Evolutionary conservation across 2,329 filamentous ascomycete species (phyloP), one percentile per base, ranked within the genome.

Genomic region (Venturia aucupariae): DNA sequence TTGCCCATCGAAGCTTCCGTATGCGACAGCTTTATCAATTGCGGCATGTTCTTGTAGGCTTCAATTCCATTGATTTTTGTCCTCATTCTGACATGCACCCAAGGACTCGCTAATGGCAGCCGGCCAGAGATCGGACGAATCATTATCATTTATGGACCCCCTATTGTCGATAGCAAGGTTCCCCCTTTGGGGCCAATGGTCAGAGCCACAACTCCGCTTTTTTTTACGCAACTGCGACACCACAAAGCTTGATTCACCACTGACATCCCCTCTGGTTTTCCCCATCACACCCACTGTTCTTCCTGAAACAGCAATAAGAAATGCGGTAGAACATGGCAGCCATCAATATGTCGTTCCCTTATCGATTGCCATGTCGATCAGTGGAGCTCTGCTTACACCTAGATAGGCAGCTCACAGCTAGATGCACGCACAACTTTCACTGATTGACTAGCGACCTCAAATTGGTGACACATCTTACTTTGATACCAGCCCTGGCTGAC

Each of bases 281-380:
- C 13, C 7, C 11, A 3, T 27, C 22, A 1, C 46, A 51, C 27
- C 22, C 46, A 51, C 46, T 54, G 17, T 13, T 15, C 15, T 32
- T 38, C 51, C 4, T 55, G 22, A 11, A 35, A 8, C 7, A n/a
- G 51, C 51, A 30, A 35, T n/a, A 7, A n/a, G 17, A 24, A 35
- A 35, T 6, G 15, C 27, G 30, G 27, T n/a, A n/a, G n/a, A 57
- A 19, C n/a, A 35, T 35, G 30, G n/a, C 51, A 15, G 30, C 27
- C 24, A 38, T 57, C 4, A 35, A 57, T 13, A 35, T 32, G 51
- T 10, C 17, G 3, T n/a, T 32, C 30, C 15, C 51, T 57, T 57
- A 57, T 57, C 51, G 30, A 35, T 57, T 35, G 15, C 6, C 51
- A 57, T 35, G 51, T 35, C 51, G 51, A 57, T 57, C 51, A 57